Evolutionary conservation across 805 yeast species (phyloP), one percentile per base, ranked within the genome.

Genomic region (Metschnikowia cerradonensis): DNA sequence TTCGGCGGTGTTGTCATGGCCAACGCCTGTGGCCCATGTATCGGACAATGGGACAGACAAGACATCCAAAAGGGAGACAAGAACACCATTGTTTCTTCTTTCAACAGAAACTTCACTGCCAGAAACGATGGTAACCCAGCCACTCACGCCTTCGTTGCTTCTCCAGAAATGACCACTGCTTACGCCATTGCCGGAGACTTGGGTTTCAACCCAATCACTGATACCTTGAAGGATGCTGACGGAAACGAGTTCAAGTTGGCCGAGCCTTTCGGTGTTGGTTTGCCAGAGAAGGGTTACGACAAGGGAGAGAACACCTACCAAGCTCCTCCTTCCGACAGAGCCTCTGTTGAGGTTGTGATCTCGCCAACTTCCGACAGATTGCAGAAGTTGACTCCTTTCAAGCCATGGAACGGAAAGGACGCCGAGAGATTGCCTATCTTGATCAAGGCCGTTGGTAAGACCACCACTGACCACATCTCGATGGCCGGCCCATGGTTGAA

Each of bases 401-500:
- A 86, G 72, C 78, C 96, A 60, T 92, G 97, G 97, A 86, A 92
- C 71, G 97, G 97, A 72, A 87, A 90, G 81, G 98, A 92, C 70
- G 90, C 95, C 65, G 70, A 73, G 60, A 79, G 80, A 69, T 77
- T 92, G 81, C 97, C 97, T 75, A 92, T 92, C 65, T 84, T 92
- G 77, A 89, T 92, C 77, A 92, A 94, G 80, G 88, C 97, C 62
- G 79, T 86, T 57, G 98, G 97, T 79, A 92, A 92, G 83, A 91
- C 97, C 73, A 92, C 99, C 66, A 92, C 99, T 64, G 99, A 92
- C 80, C 99, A 92, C 79, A 92, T 92, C 67, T 92, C 98, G 67
- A 91, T 90, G 96, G 99, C 99, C 70, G 99, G 99, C 78, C 97
- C 98, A 70, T 92, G 99, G 99, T 88, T 92, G 83, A 92, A 92